Base-by-base conservation (phyloP, 306 rosid species). In the Hippophae gyantsensis region DNA sequence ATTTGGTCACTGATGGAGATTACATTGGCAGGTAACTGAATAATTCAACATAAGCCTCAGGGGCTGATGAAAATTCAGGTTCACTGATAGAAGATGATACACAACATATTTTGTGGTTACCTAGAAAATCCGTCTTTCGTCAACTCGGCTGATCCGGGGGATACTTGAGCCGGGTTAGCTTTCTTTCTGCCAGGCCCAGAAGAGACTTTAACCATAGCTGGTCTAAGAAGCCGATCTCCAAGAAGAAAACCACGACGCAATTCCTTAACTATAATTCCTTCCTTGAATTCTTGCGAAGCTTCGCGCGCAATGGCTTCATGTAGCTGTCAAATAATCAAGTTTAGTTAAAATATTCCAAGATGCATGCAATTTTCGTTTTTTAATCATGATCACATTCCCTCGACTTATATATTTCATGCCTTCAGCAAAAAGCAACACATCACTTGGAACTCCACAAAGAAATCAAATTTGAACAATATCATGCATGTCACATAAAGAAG, bases 251-350 rank as follows among this genome's bases (percentile, higher is more conserved):
- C 98, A 0, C 96, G 95, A 10, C 82, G 73, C 18, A 81, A 47
- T 73, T 92, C 96, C 72, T 85, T 78, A 48, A 74, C 76, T 64
- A 92, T 66, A 71, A 85, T 71, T 27, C 98, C 96, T 63, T 92
- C 95, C 69, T 77, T 80, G 69, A 78, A 79, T 62, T 87, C 87
- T 23, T 56, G 68, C 12, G 96, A 87, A 69, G 78, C 86, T 84
- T 85, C 98, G 2, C 96, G 89, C 26, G 75, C 95, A 69, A 92
- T 43, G 55, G 95, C 96, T 75, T 92, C 95, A 58, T 92, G 98
- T 40, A 79, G 60, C 98, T 92, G 62, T 44, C 64, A 51, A 56
- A 69, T 32, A 58, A 60, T 41, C 18, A 57, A 32, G 3, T 32
- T 32, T 2, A 32, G 38, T 2, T 32, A 40, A 62, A 58, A n/a